phyloP scores from a whole-genome alignment of 2,329 filamentous ascomycete genomes.

The Ceratocystis diversiconidia region DNA sequence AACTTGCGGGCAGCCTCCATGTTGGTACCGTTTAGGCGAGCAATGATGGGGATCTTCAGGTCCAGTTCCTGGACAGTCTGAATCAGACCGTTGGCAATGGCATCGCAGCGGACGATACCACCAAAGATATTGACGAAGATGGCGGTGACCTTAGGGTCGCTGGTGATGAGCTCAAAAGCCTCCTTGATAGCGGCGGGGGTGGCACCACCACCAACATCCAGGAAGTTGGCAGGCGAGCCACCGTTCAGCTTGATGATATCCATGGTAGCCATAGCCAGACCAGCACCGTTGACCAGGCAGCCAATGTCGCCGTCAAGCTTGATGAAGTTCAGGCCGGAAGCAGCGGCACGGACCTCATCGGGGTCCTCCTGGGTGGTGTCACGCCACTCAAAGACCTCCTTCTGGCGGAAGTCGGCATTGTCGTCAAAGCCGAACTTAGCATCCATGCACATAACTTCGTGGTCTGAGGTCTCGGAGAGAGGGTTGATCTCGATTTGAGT shows the following conservation, averaged over 20 bases:
- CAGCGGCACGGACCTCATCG: conserved; percentile 91
- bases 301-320: conserved; percentile 99
- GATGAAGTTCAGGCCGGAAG: conserved; percentile 97
- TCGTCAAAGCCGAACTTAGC: conserved; percentile 98
- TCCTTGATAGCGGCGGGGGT: conserved; percentile 93
- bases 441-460: conserved; percentile 98
- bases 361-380: conserved; percentile 92
- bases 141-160: conserved; percentile 92
- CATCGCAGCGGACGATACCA: conserved; percentile 95
- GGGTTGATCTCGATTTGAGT: conserved; percentile 99
- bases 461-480: conserved; percentile 92
- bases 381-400: conserved; percentile 88
- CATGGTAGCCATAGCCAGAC: conserved; percentile 99
- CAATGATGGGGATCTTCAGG: conserved; percentile 92
- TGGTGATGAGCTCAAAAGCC: conserved; percentile 97
- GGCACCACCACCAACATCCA: conserved; percentile 94
- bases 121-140: conserved; percentile 99
- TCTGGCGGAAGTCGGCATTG: conserved; percentile 96
- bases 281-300: conserved; percentile 96
- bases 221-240: conserved; percentile 90
- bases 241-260: conserved; percentile 99
- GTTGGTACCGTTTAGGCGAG: conserved; percentile 95
- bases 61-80: conserved; percentile 89
- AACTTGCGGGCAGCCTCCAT: conserved; percentile 83
- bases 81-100: conserved; percentile 91